Percentiles rank a stretch among this genome's conserved stretches.
phyloP scores from a whole-genome alignment of 2,329 filamentous ascomycete species.

The Helicocarpus griseus region DNA sequence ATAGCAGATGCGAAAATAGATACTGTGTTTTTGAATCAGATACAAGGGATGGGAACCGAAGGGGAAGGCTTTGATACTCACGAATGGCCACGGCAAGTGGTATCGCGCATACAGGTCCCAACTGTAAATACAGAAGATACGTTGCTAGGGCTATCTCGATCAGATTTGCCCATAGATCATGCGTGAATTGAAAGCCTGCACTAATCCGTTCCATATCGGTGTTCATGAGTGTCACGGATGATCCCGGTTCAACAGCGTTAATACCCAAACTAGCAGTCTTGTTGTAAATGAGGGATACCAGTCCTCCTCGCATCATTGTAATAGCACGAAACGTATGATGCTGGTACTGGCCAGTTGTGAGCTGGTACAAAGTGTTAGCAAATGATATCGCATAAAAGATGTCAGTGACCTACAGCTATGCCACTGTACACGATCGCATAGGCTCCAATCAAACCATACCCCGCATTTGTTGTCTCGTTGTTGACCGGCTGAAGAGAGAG shows the following conservation, averaged over 20 bases:
- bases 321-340: conserved; percentile 35
- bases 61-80: conserved; percentile 15
- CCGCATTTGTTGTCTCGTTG: conserved; percentile 22
- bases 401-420: conserved; percentile 25
- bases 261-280: conserved; percentile 26
- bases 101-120: conserved; percentile 37
- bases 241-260: conserved; percentile 26
- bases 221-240: conserved; percentile 37
- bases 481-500: conserved; percentile 23
- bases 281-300: conserved; percentile 44
- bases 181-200: conserved; percentile 31
- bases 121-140: conserved; percentile 31
- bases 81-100: conserved; percentile 35
- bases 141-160: conserved; percentile 39
- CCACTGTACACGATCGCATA: conserved; percentile 35
- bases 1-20: not conserved
- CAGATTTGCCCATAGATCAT: conserved; percentile 38
- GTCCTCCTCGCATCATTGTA: conserved; percentile 33
- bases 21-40: not conserved
- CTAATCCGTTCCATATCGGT: conserved; percentile 38
- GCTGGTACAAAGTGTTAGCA: conserved; percentile 14
- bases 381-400: not conserved
- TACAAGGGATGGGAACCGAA: not conserved
- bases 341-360: conserved; percentile 32
- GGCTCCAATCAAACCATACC: conserved; percentile 36